These are phyloP conservation scores for Colletotrichum tanaceti DNA, from an alignment of 2,329 filamentous ascomycete genomes.

Conservation along the genomic window DNA sequence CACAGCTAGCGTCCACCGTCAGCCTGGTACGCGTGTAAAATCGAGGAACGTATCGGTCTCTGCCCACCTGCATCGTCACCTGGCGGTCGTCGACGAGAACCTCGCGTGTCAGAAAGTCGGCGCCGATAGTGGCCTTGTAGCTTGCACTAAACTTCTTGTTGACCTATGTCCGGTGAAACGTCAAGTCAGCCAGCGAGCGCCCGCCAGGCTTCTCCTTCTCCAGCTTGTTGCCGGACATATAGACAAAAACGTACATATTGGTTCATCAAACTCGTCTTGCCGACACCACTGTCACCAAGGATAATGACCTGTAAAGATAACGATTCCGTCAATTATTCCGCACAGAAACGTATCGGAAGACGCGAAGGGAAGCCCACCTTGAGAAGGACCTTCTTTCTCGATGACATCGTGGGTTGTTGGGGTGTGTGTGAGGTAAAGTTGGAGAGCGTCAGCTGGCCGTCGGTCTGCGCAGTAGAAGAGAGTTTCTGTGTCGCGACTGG, in stretches of 20 bases:
- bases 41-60: conserved; percentile 45
- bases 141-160: conserved; percentile 99
- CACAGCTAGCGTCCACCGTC: conserved; percentile 73
- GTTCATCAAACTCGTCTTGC: conserved; percentile 99
- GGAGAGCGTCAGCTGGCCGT: conserved; percentile 16
- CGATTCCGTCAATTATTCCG: conserved; percentile 29
- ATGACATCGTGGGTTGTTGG: conserved; percentile 69
- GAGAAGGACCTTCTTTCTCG: conserved; percentile 89
- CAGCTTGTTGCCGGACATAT: conserved; percentile 12
- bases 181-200: conserved; percentile 14
- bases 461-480: conserved; percentile 20
- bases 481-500: conserved; percentile 24
- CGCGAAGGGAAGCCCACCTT: conserved; percentile 69
- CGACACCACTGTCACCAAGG: conserved; percentile 97
- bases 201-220: neutral
- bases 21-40: neutral
- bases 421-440: neutral
- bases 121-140: conserved; percentile 99
- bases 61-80: conserved; percentile 91
- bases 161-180: conserved; percentile 71
- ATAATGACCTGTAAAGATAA: conserved; percentile 86
- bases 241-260: conserved; percentile 85
- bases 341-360: neutral
- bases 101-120: conserved; percentile 98
- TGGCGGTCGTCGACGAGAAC: conserved; percentile 96